Percentiles rank a stretch among this genome's conserved stretches.
Conservation (phyloP, 2,329 filamentous ascomycete genomes). For the Albophoma yamanashiensis region DNA sequence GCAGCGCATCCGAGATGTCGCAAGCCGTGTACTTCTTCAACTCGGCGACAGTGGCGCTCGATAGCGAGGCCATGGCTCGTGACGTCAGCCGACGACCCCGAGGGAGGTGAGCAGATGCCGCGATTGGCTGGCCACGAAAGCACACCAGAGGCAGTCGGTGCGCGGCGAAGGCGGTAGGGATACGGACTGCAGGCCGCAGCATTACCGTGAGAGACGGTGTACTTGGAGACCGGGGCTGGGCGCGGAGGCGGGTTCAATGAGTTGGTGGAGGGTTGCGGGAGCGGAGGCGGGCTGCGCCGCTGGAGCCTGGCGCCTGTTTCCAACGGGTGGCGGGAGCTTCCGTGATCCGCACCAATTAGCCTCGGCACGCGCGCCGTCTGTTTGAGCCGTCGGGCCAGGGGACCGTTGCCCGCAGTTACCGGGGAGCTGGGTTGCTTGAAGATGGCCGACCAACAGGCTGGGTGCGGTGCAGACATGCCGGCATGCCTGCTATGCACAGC, state of each 20-base stretch:
- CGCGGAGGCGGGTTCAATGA: no score
- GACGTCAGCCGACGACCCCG: background rate
- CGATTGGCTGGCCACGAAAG: background rate
- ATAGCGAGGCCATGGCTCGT: constrained; percentile 2
- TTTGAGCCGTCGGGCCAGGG: background rate
- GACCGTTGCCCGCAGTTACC: background rate
- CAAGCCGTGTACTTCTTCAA: constrained; percentile 32
- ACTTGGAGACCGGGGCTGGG: background rate
- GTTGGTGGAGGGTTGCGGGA: background rate
- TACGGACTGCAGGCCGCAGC: background rate
- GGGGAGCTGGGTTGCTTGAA: background rate
- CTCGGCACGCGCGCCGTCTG: background rate
- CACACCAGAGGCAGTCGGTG: background rate
- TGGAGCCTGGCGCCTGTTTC: background rate
- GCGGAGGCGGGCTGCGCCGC: background rate
- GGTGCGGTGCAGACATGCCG: background rate
- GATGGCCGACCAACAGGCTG: background rate
- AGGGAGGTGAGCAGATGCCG: background rate
- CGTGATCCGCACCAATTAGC: background rate
- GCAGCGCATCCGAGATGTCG: constrained; percentile 62
- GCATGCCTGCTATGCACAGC: background rate
- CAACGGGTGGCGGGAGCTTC: background rate
- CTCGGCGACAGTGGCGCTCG: constrained; percentile 11
- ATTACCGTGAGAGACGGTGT: background rate
- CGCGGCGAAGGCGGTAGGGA: background rate